phyloP scores from a whole-genome alignment of 2,329 filamentous ascomycete genomes.

The Decorospora gaudefroyi region DNA sequence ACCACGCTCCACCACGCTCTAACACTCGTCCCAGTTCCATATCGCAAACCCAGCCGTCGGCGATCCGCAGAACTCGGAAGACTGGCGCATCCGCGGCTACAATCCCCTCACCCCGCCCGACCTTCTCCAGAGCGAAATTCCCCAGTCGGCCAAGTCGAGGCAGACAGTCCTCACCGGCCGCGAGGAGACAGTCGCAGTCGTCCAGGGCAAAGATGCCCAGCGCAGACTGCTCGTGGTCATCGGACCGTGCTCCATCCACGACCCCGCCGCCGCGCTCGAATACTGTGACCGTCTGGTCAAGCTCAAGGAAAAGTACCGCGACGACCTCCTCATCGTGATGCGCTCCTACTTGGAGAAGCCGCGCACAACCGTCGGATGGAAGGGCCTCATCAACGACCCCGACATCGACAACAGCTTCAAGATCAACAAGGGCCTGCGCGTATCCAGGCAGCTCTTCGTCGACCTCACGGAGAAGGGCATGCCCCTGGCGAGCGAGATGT shows the following conservation, averaged over 20 bases:
- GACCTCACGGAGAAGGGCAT: conserved; percentile 90
- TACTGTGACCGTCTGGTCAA: conserved; percentile 85
- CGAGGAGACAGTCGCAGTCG: conserved; percentile 63
- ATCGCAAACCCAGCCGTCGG: conserved; percentile 57
- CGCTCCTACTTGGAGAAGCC: conserved; percentile 98
- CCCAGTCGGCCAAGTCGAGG: conserved; percentile 57
- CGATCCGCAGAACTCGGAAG: conserved; percentile 55
- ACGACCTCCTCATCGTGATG: conserved; percentile 95
- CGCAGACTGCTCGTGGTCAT: conserved; percentile 76
- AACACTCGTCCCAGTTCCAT: conserved; percentile 51
- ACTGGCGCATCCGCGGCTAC: conserved; percentile 72
- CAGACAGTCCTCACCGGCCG: conserved; percentile 63
- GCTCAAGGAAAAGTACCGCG: conserved; percentile 83
- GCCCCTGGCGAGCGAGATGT: conserved; percentile 96
- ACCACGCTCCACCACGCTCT: conserved; percentile 13
- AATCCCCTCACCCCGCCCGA: conserved; percentile 92
- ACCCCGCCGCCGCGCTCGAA: conserved; percentile 84
- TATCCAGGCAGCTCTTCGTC: conserved; percentile 87
- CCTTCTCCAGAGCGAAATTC: conserved; percentile 92
- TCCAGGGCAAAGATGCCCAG: conserved; percentile 62
- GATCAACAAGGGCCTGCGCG: conserved; percentile 94
- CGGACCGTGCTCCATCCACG: conserved; percentile 96
- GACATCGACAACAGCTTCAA: conserved; percentile 98
- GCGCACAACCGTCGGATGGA: conserved; percentile 97
- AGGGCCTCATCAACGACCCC: conserved; percentile 97